Evolutionary conservation across 164 flowering plant genomes (phyloP).

Genomic region (Chimonanthus salicifolius): DNA sequence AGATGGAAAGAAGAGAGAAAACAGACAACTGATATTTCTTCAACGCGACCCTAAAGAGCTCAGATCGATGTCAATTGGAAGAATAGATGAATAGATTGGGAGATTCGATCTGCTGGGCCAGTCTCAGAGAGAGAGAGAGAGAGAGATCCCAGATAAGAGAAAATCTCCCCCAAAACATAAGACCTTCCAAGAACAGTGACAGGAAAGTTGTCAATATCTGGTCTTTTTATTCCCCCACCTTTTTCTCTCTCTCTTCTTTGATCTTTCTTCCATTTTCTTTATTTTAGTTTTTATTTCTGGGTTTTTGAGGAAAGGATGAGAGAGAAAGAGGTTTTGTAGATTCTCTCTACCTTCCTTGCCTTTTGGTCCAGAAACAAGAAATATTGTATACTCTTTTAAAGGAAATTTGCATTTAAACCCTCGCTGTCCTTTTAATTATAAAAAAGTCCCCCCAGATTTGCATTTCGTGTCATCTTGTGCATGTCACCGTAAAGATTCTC

Average conservation of each 20-base stretch:
- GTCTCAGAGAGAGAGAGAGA: constrained; percentile 30
- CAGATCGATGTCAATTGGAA: constrained; percentile 53
- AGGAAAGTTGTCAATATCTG: constrained; percentile 98
- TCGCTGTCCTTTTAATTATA: too few relatives aligned
- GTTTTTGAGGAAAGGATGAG: background rate
- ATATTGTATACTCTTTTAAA: too few relatives aligned
- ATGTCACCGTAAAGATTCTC: too few relatives aligned
- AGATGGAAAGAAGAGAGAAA: too few relatives aligned
- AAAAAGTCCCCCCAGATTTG: too few relatives aligned
- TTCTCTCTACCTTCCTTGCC: too few relatives aligned
- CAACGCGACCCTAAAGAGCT: constrained; percentile 9
- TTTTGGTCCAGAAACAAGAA: too few relatives aligned
- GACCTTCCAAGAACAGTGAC: constrained; percentile 96
- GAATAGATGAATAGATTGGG: constrained; percentile 28
- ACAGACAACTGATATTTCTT: too few relatives aligned
- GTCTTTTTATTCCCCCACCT: constrained; percentile 79
- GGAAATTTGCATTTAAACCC: too few relatives aligned
- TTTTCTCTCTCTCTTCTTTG: constrained; percentile 24
- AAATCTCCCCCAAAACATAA: constrained; percentile 61
- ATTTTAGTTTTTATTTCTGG: constrained; percentile 10
- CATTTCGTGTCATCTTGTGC: too few relatives aligned
- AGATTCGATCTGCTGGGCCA: constrained; percentile 80
- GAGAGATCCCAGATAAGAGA: constrained; percentile 97
- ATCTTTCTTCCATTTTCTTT: background rate
- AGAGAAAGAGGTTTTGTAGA: too few relatives aligned